These are phyloP conservation scores for Fusarium sp. DNA, from an alignment of 2,329 filamentous ascomycete species.

Conservation along the genomic window DNA sequence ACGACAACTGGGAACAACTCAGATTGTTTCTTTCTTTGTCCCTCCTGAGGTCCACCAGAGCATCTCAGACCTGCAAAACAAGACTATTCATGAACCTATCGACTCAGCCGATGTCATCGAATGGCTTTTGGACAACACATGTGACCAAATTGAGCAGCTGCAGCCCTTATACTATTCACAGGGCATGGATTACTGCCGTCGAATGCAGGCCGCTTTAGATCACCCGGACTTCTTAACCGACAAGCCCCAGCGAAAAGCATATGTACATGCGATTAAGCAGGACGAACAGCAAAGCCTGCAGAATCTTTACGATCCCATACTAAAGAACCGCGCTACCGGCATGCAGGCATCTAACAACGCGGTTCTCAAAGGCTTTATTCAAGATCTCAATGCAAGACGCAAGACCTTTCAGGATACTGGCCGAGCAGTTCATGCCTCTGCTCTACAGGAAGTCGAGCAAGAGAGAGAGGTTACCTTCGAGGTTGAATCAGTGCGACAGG, in stretches of 20 bases:
- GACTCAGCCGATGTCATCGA: constrained; percentile 39
- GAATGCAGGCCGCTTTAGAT: constrained; percentile 58
- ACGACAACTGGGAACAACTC: constrained; percentile 63
- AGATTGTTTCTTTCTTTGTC: constrained; percentile 63
- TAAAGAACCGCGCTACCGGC: constrained; percentile 16
- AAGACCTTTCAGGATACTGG: constrained; percentile 40
- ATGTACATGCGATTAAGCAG: constrained; percentile 50
- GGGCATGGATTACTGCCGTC: constrained; percentile 66
- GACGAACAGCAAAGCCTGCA: constrained; percentile 66
- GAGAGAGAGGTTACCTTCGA: constrained; percentile 68
- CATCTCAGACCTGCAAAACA: constrained; percentile 58
- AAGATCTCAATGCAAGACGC: constrained; percentile 32
- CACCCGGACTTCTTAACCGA: constrained; percentile 56
- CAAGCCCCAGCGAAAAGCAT: constrained; percentile 46
- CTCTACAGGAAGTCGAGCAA: constrained; percentile 67
- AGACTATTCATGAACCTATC: constrained; percentile 34
- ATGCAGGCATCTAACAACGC: constrained; percentile 22
- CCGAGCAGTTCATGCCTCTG: constrained; percentile 55
- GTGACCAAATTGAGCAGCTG: constrained; percentile 65
- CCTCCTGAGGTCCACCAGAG: constrained; percentile 70
- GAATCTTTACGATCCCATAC: constrained; percentile 62
- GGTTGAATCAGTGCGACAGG: constrained; percentile 64
- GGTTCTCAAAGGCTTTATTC: constrained; percentile 27
- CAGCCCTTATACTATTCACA: constrained; percentile 68
- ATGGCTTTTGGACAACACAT: constrained; percentile 73